These are phyloP conservation scores for Agrocybe praecox DNA, from an alignment of 768 basidiomycete species.

Conservation along the genomic window DNA sequence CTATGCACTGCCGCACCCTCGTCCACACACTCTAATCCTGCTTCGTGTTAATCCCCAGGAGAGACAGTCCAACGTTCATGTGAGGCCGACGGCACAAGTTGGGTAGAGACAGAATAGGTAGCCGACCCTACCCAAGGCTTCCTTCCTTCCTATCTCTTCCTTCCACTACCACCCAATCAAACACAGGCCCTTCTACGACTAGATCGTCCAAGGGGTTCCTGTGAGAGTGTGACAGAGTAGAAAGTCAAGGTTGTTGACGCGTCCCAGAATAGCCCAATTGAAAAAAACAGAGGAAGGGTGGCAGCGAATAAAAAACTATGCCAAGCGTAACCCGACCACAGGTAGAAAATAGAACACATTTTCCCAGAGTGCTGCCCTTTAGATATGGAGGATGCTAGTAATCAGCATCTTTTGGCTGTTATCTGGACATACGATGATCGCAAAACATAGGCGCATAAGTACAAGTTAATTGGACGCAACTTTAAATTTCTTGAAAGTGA, in stretches of 20 bases:
- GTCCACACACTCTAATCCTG: too few relatives aligned
- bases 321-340: background rate
- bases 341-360: background rate
- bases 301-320: background rate
- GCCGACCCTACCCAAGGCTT: background rate
- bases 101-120: background rate
- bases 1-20: too few relatives aligned
- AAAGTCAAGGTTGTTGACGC: background rate
- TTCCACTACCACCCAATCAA: background rate
- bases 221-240: background rate
- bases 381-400: background rate
- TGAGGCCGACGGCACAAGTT: background rate
- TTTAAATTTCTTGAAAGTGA: background rate
- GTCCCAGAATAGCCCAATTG: background rate
- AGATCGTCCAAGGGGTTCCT: background rate
- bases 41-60: too few relatives aligned
- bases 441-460: background rate
- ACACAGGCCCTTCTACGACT: background rate
- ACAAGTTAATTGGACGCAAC: background rate
- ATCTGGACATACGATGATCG: background rate
- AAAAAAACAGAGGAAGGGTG: background rate
- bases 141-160: background rate
- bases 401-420: background rate
- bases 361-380: background rate
- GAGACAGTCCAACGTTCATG: background rate